A percentile compares a stretch with the other conserved stretches of the same genome.
Conservation (phyloP, 2,329 filamentous ascomycete genomes). For the Ophiostoma sp. region DNA sequence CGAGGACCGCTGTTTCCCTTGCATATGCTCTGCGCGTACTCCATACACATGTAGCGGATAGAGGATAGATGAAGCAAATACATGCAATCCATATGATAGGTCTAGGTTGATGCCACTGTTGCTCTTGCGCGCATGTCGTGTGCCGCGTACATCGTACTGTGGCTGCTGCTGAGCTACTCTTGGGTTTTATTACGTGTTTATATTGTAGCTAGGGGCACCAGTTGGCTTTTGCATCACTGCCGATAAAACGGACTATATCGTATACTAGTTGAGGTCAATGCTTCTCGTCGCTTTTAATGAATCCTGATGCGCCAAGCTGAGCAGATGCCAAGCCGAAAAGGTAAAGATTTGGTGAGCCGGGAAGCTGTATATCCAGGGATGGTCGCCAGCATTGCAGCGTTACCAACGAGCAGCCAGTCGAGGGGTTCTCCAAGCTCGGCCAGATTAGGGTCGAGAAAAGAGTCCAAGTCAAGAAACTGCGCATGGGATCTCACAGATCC, state of each 20-base stretch:
- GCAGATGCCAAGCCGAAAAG: too few relatives aligned
- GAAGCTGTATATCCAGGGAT: not conserved
- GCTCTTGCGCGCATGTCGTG: too few relatives aligned
- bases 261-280: not conserved
- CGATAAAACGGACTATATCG: not conserved
- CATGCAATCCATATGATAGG: not conserved
- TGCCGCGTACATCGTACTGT: too few relatives aligned
- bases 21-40: not conserved
- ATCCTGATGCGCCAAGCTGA: not conserved
- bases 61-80: conserved; percentile 6
- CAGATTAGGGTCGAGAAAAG: too few relatives aligned
- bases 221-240: not conserved
- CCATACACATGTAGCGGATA: not conserved
- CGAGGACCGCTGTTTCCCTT: not conserved
- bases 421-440: too few relatives aligned
- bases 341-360: too few relatives aligned
- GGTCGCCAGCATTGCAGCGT: not conserved
- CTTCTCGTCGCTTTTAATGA: not conserved
- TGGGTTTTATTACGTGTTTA: not conserved
- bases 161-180: too few relatives aligned
- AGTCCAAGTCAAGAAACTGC: too few relatives aligned
- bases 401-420: not conserved
- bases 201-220: not conserved
- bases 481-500: too few relatives aligned
- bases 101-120: too few relatives aligned